Conservation (phyloP, 305 asterid genomes). For the Fraxinus velutina region DNA sequence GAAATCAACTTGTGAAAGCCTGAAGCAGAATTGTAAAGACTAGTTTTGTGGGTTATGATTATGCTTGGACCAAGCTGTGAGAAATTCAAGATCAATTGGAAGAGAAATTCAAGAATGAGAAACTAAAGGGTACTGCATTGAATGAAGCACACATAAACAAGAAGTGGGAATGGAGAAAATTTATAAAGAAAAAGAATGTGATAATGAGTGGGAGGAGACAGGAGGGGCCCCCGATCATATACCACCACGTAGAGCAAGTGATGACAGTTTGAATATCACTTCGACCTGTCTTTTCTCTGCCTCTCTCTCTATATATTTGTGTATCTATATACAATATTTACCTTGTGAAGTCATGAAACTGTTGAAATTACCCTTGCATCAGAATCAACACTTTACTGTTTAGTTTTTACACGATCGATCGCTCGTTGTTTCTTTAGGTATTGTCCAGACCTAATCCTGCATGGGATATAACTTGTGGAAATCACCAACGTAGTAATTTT, state of each 20-base stretch:
- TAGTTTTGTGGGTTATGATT: background rate
- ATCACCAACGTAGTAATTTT: background rate
- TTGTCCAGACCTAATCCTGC: constrained; percentile 26
- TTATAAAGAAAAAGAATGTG: constrained; percentile 18
- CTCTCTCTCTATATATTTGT: background rate
- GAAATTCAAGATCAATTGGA: background rate
- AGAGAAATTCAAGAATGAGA: background rate
- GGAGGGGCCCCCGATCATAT: constrained; percentile 26
- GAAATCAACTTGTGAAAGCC: background rate
- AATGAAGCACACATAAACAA: background rate
- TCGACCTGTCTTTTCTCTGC: constrained; percentile 39
- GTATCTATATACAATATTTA: constrained; percentile 23
- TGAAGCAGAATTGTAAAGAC: background rate
- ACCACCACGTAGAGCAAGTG: constrained; percentile 35
- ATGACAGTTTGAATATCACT: constrained; percentile 57
- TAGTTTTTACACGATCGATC: background rate
- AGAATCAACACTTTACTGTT: constrained; percentile 25
- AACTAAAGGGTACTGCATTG: background rate
- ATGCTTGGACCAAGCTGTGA: background rate
- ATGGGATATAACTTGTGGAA: constrained; percentile 19
- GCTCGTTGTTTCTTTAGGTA: constrained; percentile 30
- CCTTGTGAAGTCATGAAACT: constrained; percentile 26
- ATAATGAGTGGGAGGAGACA: constrained; percentile 19
- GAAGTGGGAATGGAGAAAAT: background rate
- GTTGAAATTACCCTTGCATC: constrained; percentile 31